Base-by-base conservation (phyloP, 78 protist genomes). In the Protostelium mycophagum region DNA sequence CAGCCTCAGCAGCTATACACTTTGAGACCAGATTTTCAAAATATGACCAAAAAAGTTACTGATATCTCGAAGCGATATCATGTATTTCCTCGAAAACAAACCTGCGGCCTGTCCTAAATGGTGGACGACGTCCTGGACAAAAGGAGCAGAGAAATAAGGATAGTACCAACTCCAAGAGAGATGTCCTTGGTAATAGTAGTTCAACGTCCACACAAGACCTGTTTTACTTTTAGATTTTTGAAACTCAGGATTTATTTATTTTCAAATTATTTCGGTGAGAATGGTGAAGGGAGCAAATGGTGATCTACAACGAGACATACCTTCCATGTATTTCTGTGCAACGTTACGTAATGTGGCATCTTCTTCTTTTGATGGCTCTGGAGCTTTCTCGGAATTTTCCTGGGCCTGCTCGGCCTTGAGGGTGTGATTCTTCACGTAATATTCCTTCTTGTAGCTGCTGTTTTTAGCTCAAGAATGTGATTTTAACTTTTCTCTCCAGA, bases 101-200 rank as follows among this genome's bases (percentile, higher is more conserved):
- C n/a, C n/a, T n/a, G n/a, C 86, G 1, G 34, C 86, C 36, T 25
- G 1, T 25, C 28, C 10, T 25, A 28, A 31, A 0, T 86, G 9
- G 73, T 87, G 29, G 31, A 35, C 84, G 0, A 92, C 83, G 35
- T 93, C 97, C 10, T 39, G 9, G 34, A 88, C 91, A 34, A 96
- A 35, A 38, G 97, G 97, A 0, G 97, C 93, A 87, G 90, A 94
- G 88, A 92, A 94, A 84, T 93, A 92, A 25, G 96, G 96, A 37
- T 90, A 96, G 86, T 34, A 92, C 96, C 95, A 96, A 38, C n/a
- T 0, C 97, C 97, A 96, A 39, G 91, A 85, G 28, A 90, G 73
- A 28, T 1, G 9, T 23, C 97, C 96, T 28, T 83, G 36, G 88
- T 88, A 92, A 90, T 96, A 96, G 83, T 96, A 96, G 37, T 28